These are phyloP conservation scores for Podospora didyma DNA, from an alignment of 495 filamentous ascomycete species.

Conservation along the genomic window DNA sequence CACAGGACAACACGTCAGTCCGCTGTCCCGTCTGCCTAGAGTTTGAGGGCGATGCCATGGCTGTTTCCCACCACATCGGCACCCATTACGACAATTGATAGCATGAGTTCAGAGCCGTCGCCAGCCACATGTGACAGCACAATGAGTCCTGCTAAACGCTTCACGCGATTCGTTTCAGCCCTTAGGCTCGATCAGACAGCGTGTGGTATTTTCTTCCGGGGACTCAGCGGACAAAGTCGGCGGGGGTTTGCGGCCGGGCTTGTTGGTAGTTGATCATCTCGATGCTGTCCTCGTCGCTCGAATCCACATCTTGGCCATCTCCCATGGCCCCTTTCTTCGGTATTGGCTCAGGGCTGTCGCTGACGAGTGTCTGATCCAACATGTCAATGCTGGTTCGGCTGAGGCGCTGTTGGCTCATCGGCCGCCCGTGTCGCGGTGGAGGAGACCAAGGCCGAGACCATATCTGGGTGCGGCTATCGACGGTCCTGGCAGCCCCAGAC, in stretches of 20 bases:
- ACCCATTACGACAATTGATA: too few species aligned
- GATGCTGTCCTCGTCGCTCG: constrained; percentile 17
- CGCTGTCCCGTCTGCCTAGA: constrained; percentile 56
- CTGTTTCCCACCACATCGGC: constrained; percentile 57
- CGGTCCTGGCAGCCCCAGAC: neutral
- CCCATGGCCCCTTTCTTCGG: neutral
- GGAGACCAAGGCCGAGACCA: neutral
- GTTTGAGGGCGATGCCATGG: constrained; percentile 57
- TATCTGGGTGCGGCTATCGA: neutral
- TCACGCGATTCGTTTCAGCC: too few species aligned
- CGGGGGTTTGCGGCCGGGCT: constrained; percentile 9
- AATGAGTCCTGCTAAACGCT: too few species aligned
- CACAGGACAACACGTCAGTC: constrained; percentile 19
- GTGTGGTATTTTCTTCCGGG: too few species aligned
- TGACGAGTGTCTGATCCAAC: constrained; percentile 10
- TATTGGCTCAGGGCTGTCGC: constrained; percentile 7
- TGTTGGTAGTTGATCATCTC: constrained; percentile 21
- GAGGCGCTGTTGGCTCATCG: neutral
- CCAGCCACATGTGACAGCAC: too few species aligned
- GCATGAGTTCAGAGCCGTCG: too few species aligned
- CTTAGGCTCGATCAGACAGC: too few species aligned
- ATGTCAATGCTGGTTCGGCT: neutral
- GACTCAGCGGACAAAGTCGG: constrained; percentile 13
- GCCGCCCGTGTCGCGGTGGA: neutral
- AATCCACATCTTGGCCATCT: neutral